Conservation (phyloP, 257 asterid genomes). For the Cinchona pubescens region DNA sequence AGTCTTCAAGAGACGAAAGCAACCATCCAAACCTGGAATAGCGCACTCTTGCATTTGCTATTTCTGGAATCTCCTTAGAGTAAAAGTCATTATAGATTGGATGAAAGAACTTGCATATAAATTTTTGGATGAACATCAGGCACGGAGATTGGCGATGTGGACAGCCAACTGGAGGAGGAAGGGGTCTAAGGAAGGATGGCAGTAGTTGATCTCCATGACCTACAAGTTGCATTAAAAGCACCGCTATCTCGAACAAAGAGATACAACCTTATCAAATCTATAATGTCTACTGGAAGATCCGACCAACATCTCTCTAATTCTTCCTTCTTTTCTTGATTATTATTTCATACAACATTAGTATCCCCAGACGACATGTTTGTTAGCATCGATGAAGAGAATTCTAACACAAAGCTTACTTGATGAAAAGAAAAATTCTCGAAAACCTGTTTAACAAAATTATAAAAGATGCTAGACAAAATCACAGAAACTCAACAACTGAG, state of each 20-base stretch:
- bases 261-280: neutral
- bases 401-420: no score
- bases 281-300: neutral
- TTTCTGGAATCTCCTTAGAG: neutral
- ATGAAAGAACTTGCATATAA: neutral
- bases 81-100: neutral
- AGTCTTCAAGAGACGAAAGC: neutral
- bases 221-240: neutral
- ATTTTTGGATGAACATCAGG: neutral
- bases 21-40: neutral
- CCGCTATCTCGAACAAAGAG: neutral
- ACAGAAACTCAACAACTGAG: no score
- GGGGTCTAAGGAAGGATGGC: neutral
- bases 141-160: neutral
- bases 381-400: neutral
- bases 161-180: neutral
- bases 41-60: neutral
- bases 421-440: no score
- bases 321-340: neutral
- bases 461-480: no score
- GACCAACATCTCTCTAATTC: neutral
- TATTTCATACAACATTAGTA: neutral
- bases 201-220: neutral
- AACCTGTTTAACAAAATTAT: no score
- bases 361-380: neutral